Evolutionary conservation across 495 filamentous ascomycete species (phyloP), one percentile per base, ranked within the genome.

Genomic region (Rhizodiscina lignyota): DNA sequence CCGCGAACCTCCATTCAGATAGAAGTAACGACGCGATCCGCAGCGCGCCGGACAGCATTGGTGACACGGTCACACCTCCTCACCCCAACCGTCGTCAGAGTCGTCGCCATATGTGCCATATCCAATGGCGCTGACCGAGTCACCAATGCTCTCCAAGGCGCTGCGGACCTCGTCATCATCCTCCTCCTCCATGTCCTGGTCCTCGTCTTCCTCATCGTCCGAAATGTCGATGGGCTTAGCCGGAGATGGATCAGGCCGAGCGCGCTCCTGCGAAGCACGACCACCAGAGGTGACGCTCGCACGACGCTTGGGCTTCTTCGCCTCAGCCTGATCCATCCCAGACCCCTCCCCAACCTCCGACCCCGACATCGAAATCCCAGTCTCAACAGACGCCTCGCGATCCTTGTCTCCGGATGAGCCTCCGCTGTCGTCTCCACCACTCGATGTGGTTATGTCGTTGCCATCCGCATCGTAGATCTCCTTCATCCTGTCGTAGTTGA

Each of bases 191-290:
- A 62, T 24, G 68, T 62, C 32, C 47, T 62, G 20, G 53, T 53
- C 42, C 70, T 69, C 4, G 60, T 53, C 22, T 66, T 63, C 17
- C 30, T 11, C 30, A 32, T 32, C 30, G 30, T 10, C 8, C 18
- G 10, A 6, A 8, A 11, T 6, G 6, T 11, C 30, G 8, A 6
- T 16, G 10, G 17, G 8, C 8, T 27, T 27, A 27, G 13, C 13
- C 24, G 13, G 8, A 13, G 8, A 8, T 13, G 18, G 10, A 32
- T 32, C 30, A 6, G 6, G 8, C 17, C 30, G 30, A 10, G 10
- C 30, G 30, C 10, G 17, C 17, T 6, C 30, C 30, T 32, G 30
- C 30, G 10, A 18, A 18, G 6, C 30, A 6, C 30, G 10, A 18
- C 10, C 10, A 16, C 30, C 24, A 13, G 24, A 27, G 24, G 8